Base-by-base conservation (phyloP, 139 green algal species). In the Volvox africanus region DNA sequence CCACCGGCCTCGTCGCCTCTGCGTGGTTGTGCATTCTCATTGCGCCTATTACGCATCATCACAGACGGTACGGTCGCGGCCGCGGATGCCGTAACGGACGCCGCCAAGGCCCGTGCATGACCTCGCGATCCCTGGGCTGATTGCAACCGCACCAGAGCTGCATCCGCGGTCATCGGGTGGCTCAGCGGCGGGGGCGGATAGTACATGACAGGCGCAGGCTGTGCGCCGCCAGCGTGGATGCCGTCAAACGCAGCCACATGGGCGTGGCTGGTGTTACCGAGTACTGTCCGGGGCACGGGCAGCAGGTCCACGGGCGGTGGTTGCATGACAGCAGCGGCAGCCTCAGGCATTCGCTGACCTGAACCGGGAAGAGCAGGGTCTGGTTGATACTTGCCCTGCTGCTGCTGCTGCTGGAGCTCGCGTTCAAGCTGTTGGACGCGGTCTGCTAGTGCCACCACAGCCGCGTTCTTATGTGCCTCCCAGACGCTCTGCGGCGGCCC, bases 401-500 rank as follows among this genome's bases (percentile, higher is more conserved):
- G 32, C 24, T 80, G 67, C 33, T 35, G 21, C 3, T 80, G 14
- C 0, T 89, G 80, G 13, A 89, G 67, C 82, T 94, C 30, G 35
- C 36, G 30, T 83, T 90, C 83, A 1, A 92, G 83, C 67, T 91
- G 37, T 13, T 79, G 61, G n/a, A 93, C 68, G 6, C 89, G 86
- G 61, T 92, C 79, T 14, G 89, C 35, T 62, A 93, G 44, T 2
- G 69, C 71, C 30, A 93, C 35, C 69, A 93, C 77, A 1, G 91
- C 91, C 14, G 80, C 44, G 28, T 81, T 83, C 82, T 87, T 92
- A 73, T 92, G 81, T 2, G 82, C 82, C 73, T 92, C 89, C 89
- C 89, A 92, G 1, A 83, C 68, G 89, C 89, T 92, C 37, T 80
- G 67, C 19, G 85, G 33, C 21, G 88, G 88, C 2, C 88, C 88